A percentile compares a stretch with the other conserved stretches of the same genome.
These are phyloP conservation scores for Pseudogymnoascus verrucosus DNA, from an alignment of 2,329 filamentous ascomycete genomes.

Conservation along the genomic window DNA sequence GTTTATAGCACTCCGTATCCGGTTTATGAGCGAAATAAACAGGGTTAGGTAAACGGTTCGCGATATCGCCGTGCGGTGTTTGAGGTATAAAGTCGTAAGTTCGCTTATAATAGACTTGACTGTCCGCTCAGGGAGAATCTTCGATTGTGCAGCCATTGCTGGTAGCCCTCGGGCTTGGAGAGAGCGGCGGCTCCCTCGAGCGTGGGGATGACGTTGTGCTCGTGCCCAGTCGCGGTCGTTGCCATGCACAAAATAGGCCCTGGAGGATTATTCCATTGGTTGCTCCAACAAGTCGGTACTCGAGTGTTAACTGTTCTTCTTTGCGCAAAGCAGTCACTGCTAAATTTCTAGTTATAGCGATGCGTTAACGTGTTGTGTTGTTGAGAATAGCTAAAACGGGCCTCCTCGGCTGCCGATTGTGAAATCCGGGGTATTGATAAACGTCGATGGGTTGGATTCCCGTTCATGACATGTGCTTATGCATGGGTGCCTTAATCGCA, in stretches of 20 bases:
- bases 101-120: conserved; percentile 57
- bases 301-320: neutral
- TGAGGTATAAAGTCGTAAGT: conserved; percentile 65
- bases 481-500: conserved; percentile 2
- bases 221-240: neutral
- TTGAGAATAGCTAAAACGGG: neutral
- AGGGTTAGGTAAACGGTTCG: conserved; percentile 77
- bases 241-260: neutral
- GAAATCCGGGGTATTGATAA: conserved; percentile 8
- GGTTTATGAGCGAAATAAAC: conserved; percentile 71
- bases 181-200: neutral
- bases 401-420: conserved; percentile 2
- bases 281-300: neutral
- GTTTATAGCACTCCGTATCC: conserved; percentile 81
- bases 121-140: conserved; percentile 53
- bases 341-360: neutral
- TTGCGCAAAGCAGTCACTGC: neutral
- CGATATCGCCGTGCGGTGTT: conserved; percentile 74
- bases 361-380: neutral
- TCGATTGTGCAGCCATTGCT: conserved; percentile 68
- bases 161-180: neutral
- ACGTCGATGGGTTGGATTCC: conserved; percentile 1
- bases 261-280: conserved; percentile 6
- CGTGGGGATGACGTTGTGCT: conserved; percentile 10
- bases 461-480: conserved; percentile 4